A percentile compares a stretch with the other conserved stretches of the same genome.
Conservation (phyloP, 495 filamentous ascomycete genomes). For the Aspergillus coremiiformis region DNA sequence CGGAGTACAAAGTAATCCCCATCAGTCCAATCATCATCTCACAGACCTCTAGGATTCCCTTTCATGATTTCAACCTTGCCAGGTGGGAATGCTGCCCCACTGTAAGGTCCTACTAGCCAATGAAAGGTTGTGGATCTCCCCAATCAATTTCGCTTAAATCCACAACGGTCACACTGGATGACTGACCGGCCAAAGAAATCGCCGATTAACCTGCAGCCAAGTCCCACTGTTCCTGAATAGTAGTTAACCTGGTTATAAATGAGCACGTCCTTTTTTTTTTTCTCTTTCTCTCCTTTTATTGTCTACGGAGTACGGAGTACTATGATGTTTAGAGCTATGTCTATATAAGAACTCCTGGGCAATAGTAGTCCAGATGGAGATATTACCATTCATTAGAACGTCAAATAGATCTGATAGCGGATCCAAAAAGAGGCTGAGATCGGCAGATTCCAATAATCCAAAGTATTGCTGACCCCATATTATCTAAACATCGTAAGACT, state of each 20-base stretch:
- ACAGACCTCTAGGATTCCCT: constrained; percentile 8
- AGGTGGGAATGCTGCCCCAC: constrained; percentile 11
- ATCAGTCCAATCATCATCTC: constrained; percentile 7
- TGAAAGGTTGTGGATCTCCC: constrained; percentile 20
- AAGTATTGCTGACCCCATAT: neutral
- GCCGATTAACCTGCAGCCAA: constrained; percentile 14
- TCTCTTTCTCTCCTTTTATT: neutral
- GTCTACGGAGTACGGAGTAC: too few species aligned
- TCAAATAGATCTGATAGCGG: neutral
- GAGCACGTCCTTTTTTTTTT: neutral
- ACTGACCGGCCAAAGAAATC: constrained; percentile 16
- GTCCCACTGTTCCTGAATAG: constrained; percentile 12
- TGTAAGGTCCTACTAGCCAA: constrained; percentile 22
- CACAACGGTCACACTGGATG: constrained; percentile 22
- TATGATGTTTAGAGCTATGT: neutral
- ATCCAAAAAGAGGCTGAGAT: neutral
- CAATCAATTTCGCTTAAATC: constrained; percentile 34
- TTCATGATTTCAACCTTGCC: too few species aligned
- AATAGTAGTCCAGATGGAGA: neutral
- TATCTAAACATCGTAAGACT: constrained; percentile 2
- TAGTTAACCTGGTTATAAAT: neutral
- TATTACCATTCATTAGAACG: neutral
- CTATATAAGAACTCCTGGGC: neutral
- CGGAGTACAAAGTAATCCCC: too few species aligned
- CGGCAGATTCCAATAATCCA: neutral